Conservation (phyloP, 768 basidiomycete genomes). For the Mycena sanguinolenta region DNA sequence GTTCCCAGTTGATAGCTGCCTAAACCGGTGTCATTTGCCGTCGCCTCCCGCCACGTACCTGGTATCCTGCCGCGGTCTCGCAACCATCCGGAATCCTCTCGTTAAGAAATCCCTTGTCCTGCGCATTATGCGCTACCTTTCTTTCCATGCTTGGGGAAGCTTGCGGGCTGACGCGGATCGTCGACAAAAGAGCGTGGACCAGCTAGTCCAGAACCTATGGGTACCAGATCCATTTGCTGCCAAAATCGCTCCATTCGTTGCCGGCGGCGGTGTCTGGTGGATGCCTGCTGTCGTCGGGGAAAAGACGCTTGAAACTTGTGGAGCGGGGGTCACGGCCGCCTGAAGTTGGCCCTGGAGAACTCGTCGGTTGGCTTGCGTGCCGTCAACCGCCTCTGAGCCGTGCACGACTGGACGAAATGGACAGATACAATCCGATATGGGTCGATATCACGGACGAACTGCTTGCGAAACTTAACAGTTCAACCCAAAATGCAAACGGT, state of each 20-base stretch:
- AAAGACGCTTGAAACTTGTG: conserved; percentile 38
- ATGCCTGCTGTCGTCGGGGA: conserved; percentile 60
- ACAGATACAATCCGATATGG: conserved; percentile 44
- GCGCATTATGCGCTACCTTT: conserved; percentile 76
- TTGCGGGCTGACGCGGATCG: conserved; percentile 72
- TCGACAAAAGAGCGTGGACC: conserved; percentile 57
- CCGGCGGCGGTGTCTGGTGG: conserved; percentile 78
- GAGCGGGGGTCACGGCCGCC: background rate
- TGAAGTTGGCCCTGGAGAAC: conserved; percentile 32
- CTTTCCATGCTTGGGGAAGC: conserved; percentile 84
- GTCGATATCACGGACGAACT: conserved; percentile 58
- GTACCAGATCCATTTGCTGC: conserved; percentile 43
- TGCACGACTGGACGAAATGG: conserved; percentile 44
- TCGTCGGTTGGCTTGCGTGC: conserved; percentile 72
- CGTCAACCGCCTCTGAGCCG: conserved; percentile 64
- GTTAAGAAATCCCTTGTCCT: conserved; percentile 60
- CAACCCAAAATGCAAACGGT: conserved; percentile 29
- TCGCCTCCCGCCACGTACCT: conserved; percentile 67
- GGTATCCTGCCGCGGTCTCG: conserved; percentile 53
- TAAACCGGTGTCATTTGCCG: conserved; percentile 52
- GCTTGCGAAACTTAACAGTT: conserved; percentile 7
- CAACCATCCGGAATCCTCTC: conserved; percentile 48
- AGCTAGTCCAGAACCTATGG: conserved; percentile 67
- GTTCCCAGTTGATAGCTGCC: conserved; percentile 56
- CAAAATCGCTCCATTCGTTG: conserved; percentile 55